These are phyloP conservation scores for Eutrema japonicum DNA, from an alignment of 345 rosid genomes.

Conservation along the genomic window DNA sequence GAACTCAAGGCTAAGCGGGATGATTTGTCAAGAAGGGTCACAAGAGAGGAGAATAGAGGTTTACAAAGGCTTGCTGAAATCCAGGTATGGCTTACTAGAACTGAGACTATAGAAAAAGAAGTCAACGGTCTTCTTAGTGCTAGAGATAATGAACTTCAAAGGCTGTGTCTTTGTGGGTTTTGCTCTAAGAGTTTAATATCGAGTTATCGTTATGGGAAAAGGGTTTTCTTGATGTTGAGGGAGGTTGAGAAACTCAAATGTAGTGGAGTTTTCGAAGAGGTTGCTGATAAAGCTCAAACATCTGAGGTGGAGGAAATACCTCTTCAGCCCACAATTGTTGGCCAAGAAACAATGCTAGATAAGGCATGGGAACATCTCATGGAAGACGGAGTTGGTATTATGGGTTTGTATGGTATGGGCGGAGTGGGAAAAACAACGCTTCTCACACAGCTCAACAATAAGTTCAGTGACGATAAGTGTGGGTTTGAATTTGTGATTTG, in stretches of 20 bases:
- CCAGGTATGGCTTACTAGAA: slow-evolving; percentile 27
- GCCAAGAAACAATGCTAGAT: neutral
- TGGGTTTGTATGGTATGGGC: slow-evolving; percentile 34
- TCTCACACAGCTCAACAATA: neutral
- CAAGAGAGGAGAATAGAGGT: slow-evolving; percentile 22
- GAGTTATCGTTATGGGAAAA: slow-evolving; percentile 17
- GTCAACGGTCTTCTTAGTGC: neutral
- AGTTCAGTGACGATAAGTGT: neutral
- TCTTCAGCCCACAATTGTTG: slow-evolving; percentile 12
- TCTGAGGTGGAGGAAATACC: neutral
- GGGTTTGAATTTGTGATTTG: neutral
- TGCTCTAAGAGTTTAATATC: neutral
- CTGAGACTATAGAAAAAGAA: neutral
- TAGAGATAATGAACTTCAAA: neutral
- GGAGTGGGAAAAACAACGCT: slow-evolving; percentile 8
- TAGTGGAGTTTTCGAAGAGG: neutral
- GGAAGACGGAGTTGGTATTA: slow-evolving; percentile 11
- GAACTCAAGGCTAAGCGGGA: neutral
- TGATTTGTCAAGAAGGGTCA: slow-evolving; percentile 7
- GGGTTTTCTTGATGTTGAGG: neutral
- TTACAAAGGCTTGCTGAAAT: neutral
- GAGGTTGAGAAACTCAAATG: slow-evolving; percentile 5
- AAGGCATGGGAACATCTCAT: slow-evolving; percentile 19
- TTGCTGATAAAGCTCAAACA: neutral
- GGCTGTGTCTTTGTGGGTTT: slow-evolving; percentile 9